Evolutionary conservation across 306 rosid species (phyloP).

Genomic region (Begonia loranthoides): DNA sequence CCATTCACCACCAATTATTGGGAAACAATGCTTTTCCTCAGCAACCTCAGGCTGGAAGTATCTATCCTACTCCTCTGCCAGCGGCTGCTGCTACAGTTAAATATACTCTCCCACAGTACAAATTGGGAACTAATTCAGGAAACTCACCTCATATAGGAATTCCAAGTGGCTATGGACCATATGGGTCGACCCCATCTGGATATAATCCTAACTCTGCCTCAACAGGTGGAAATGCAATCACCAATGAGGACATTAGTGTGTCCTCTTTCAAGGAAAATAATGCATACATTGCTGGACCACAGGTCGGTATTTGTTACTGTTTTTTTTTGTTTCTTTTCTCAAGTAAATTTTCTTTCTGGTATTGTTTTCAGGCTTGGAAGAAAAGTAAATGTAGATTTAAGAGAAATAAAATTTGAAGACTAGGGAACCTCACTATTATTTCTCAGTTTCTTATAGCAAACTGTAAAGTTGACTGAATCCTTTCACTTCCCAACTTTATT

Average conservation of each 20-base stretch:
- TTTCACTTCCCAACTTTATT: too few species aligned
- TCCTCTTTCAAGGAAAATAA: slow-evolving; percentile 86
- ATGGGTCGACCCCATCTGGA: slow-evolving; percentile 69
- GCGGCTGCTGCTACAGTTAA: slow-evolving; percentile 53
- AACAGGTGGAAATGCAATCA: slow-evolving; percentile 49
- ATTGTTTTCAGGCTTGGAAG: too few species aligned
- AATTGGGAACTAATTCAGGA: slow-evolving; percentile 59
- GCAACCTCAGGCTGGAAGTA: slow-evolving; percentile 72
- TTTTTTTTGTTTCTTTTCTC: too few species aligned
- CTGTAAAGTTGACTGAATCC: too few species aligned
- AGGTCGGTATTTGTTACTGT: slow-evolving; percentile 34
- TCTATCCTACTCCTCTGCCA: slow-evolving; percentile 64
- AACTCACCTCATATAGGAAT: slow-evolving; percentile 67
- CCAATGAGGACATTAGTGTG: slow-evolving; percentile 67
- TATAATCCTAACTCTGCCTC: slow-evolving; percentile 71
- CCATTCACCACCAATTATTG: slow-evolving; percentile 71
- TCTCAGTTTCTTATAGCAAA: too few species aligned
- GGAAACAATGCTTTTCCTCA: slow-evolving; percentile 84
- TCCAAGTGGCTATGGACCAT: slow-evolving; percentile 68
- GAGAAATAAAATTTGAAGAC: too few species aligned
- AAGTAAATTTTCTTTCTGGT: too few species aligned
- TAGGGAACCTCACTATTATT: too few species aligned
- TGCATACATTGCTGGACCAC: slow-evolving; percentile 74
- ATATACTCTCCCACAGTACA: slow-evolving; percentile 80
- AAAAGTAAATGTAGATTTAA: too few species aligned